Evolutionary conservation across 805 yeast species (phyloP), one percentile per base, ranked within the genome.

Genomic region (Starmerella sp.): DNA sequence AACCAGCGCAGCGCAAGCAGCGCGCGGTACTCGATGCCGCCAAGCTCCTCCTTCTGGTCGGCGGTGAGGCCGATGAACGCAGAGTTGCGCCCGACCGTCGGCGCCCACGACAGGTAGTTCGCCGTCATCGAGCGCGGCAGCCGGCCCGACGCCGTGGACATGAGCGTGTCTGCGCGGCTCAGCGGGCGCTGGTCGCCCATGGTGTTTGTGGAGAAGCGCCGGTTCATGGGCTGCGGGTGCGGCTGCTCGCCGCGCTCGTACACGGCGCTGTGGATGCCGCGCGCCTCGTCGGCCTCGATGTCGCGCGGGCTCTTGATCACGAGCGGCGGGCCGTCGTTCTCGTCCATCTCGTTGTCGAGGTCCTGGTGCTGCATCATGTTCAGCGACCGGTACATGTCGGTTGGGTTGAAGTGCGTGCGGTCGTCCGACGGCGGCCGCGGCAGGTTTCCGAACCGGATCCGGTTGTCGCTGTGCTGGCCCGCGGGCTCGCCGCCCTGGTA

Each of bases 11-110:
- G 71, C 9, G 89, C 71, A 65, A 88, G 88, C 55, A 86, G 76
- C 0, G 99, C 88, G 45, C 97, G 77, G 67, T 93, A 93, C 66
- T 93, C 99, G 14, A 93, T 96, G 50, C 98, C 99, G 39, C 98
- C 99, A 39, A 93, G 71, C 67, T 93, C 99, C 56, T 86, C 95
- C 64, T 87, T 89, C 67, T 93, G 97, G 29, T 77, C 82, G 38
- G 82, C 86, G 3, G 87, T 80, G 44, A 93, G 69, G 14, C 84
- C 84, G 2, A 88, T 84, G 73, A 93, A 93, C 0, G 90, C 83
- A 0, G 97, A 91, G 69, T 93, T 93, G 68, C 97, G 78, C 10
- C 96, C 97, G 37, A 93, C 77, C 0, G 93, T 86, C 2, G 97
- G 97, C 35, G 77, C 78, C 87, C 95, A 89, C 0, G 97, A 89